phyloP scores from a whole-genome alignment of 331 rosid species.

The Erythrophleum ivorense region DNA sequence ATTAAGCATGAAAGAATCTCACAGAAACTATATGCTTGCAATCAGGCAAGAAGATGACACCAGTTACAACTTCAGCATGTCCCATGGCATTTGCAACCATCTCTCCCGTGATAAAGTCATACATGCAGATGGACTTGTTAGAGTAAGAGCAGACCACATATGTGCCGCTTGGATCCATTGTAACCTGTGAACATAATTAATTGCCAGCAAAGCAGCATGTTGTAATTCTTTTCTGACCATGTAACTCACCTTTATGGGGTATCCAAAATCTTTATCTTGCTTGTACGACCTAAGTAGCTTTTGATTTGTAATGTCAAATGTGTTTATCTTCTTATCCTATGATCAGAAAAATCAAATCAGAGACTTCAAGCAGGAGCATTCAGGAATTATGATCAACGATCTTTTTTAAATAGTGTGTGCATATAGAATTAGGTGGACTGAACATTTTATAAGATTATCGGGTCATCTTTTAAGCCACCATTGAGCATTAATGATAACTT shows the following conservation, averaged over 20 bases:
- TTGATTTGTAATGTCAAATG: conserved; percentile 55
- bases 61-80: conserved; percentile 84
- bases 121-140: conserved; percentile 71
- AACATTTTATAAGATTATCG: conserved; percentile 27
- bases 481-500: conserved; percentile 22
- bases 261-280: conserved; percentile 64
- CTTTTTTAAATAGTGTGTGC: conserved; percentile 7
- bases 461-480: conserved; percentile 35
- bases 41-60: conserved; percentile 78
- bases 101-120: conserved; percentile 69
- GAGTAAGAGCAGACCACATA: conserved; percentile 74
- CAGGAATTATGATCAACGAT: conserved; percentile 10
- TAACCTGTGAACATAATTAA: conserved; percentile 53
- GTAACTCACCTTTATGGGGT: conserved; percentile 76
- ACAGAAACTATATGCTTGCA: conserved; percentile 79
- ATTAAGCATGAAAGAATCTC: conserved; percentile 45
- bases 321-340: conserved; percentile 81
- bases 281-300: conserved; percentile 67
- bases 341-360: conserved; percentile 39
- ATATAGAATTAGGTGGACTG: conserved; percentile 33
- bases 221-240: conserved; percentile 27
- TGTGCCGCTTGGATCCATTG: conserved; percentile 78
- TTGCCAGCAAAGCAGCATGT: conserved; percentile 35
- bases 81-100: conserved; percentile 68
- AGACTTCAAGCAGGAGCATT: conserved; percentile 31